phyloP scores from a whole-genome alignment of 495 filamentous ascomycete species.

The Lasiosphaeria hispida region DNA sequence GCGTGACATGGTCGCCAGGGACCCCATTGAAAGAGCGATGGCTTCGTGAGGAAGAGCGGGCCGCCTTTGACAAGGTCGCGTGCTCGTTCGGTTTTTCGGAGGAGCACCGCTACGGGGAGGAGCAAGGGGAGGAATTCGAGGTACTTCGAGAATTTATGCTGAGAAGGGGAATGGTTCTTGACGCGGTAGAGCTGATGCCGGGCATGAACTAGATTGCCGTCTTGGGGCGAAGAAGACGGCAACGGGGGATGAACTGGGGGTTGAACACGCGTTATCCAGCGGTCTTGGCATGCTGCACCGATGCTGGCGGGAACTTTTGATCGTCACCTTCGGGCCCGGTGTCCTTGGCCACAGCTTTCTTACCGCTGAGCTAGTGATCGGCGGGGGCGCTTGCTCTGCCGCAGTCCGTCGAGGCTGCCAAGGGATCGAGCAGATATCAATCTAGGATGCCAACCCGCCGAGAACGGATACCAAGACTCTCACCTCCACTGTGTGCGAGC shows the following conservation, averaged over 20 bases:
- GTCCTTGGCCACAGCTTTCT: slow-evolving; percentile 24
- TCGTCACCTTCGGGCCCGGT: slow-evolving; percentile 22
- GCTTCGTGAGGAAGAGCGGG: slow-evolving; percentile 88
- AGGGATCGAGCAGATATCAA: slow-evolving; percentile 28
- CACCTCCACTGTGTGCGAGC: slow-evolving; percentile 26
- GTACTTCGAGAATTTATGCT: slow-evolving; percentile 74
- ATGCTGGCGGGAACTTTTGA: slow-evolving; percentile 22
- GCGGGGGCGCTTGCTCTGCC: slow-evolving; percentile 23
- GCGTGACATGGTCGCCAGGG: slow-evolving; percentile 82
- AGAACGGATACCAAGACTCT: slow-evolving; percentile 23
- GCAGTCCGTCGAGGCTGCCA: slow-evolving; percentile 28
- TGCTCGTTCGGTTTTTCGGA: slow-evolving; percentile 88
- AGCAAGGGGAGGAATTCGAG: slow-evolving; percentile 88
- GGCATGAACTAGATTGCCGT: slow-evolving; percentile 65
- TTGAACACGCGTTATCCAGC: slow-evolving; percentile 11
- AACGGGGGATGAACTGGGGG: slow-evolving; percentile 29
- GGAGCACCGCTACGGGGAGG: slow-evolving; percentile 74
- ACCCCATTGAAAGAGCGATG: slow-evolving; percentile 80
- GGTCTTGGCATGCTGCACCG: slow-evolving; percentile 19
- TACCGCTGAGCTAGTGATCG: slow-evolving; percentile 27
- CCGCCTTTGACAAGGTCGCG: slow-evolving; percentile 82
- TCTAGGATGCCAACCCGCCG: slow-evolving; percentile 30
- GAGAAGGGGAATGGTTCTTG: slow-evolving; percentile 82
- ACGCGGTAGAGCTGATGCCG: slow-evolving; percentile 81
- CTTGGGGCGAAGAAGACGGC: background rate